Conservation (phyloP, 1,139 yeast species). For the Pichia cactophila region DNA sequence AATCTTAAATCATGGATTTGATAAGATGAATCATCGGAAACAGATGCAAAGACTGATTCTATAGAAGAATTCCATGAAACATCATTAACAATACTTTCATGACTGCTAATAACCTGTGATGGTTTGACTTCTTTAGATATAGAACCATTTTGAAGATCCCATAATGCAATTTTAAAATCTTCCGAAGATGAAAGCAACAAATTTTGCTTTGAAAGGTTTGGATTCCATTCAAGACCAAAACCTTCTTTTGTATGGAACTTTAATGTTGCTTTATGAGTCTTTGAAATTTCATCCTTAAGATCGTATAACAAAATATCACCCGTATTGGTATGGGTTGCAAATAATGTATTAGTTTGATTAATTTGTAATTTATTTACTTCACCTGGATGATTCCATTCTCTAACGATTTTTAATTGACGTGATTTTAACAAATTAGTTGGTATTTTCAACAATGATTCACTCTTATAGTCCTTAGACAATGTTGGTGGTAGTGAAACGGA, state of each 20-base stretch:
- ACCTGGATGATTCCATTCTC: slow-evolving; percentile 47
- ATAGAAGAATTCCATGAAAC: slow-evolving; percentile 44
- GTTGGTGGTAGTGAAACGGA: slow-evolving; percentile 20
- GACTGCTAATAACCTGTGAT: slow-evolving; percentile 37
- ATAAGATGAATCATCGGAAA: slow-evolving; percentile 62
- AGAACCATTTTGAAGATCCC: slow-evolving; percentile 46
- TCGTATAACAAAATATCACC: slow-evolving; percentile 44
- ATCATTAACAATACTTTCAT: slow-evolving; percentile 48
- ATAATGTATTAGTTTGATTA: slow-evolving; percentile 33
- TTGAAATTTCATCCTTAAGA: slow-evolving; percentile 16
- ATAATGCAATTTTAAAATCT: slow-evolving; percentile 59
- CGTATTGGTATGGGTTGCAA: slow-evolving; percentile 44
- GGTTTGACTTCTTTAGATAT: slow-evolving; percentile 28
- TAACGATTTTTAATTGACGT: slow-evolving; percentile 31
- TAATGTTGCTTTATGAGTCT: slow-evolving; percentile 32
- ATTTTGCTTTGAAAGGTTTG: slow-evolving; percentile 19
- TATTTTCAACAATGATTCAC: not conserved
- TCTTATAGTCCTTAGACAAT: slow-evolving; percentile 1
- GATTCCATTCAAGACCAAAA: slow-evolving; percentile 63
- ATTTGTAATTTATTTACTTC: slow-evolving; percentile 44
- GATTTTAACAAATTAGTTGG: slow-evolving; percentile 11
- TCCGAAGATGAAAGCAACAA: slow-evolving; percentile 58
- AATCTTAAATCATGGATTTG: slow-evolving; percentile 61
- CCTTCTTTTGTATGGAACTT: slow-evolving; percentile 63
- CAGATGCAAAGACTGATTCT: slow-evolving; percentile 55